phyloP scores from a whole-genome alignment of 176 grass and related monocot species.

The Phoenix roebelenii region DNA sequence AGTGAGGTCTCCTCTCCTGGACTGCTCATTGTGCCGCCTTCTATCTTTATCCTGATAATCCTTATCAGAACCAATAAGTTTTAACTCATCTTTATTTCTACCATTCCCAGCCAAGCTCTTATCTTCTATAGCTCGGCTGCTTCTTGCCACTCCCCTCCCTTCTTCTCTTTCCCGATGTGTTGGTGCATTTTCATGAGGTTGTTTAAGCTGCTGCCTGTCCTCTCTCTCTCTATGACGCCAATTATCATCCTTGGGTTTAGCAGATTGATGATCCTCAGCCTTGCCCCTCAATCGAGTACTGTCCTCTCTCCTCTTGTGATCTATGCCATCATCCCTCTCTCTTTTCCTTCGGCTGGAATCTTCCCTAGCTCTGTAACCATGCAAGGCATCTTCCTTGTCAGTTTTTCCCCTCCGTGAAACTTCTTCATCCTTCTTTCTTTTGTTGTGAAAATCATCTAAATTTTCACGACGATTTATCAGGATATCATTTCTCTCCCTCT shows the following conservation, averaged over 20 bases:
- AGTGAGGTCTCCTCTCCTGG: constrained; percentile 36
- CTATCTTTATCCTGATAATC: constrained; percentile 40
- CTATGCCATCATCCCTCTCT: constrained; percentile 56
- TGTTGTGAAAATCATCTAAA: constrained; percentile 59
- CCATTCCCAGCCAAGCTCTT: constrained; percentile 28
- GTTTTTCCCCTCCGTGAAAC: constrained; percentile 53
- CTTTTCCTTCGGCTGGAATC: constrained; percentile 63
- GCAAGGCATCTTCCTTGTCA: constrained; percentile 47
- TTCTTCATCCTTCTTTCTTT: constrained; percentile 83
- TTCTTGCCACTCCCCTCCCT: constrained; percentile 44
- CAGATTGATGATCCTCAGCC: constrained; percentile 38
- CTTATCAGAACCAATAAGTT: constrained; percentile 41
- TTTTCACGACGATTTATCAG: constrained; percentile 43
- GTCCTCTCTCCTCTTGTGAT: constrained; percentile 69
- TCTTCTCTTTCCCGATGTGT: constrained; percentile 62
- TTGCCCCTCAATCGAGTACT: constrained; percentile 51
- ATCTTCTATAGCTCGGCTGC: constrained; percentile 39
- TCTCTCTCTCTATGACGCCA: constrained; percentile 73
- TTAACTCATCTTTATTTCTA: constrained; percentile 54
- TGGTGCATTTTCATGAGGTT: constrained; percentile 37
- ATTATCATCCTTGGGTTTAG: constrained; percentile 52
- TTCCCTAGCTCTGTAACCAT: constrained; percentile 56
- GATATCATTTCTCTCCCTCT: constrained; percentile 49
- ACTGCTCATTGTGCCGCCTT: constrained; percentile 34
- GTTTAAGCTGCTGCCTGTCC: constrained; percentile 68